Conservation (phyloP, 1,139 yeast genomes). For the Hyphopichia fennica region DNA sequence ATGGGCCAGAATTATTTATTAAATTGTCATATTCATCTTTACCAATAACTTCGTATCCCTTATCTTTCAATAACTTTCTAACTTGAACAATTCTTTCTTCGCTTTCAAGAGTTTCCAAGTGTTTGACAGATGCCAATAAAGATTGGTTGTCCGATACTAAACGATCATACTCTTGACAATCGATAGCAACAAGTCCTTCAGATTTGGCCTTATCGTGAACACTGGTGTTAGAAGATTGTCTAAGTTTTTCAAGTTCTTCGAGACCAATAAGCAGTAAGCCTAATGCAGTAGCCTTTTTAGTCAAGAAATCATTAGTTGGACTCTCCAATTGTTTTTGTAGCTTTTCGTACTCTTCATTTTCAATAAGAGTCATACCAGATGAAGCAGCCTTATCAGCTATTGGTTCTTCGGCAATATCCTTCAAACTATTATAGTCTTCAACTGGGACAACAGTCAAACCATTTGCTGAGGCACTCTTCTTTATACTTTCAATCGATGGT, state of each 20-base stretch:
- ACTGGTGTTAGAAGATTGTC: slow-evolving; percentile 3
- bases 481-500: slow-evolving; percentile 35
- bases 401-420: slow-evolving; percentile 15
- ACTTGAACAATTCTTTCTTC: slow-evolving; percentile 4
- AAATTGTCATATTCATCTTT: slow-evolving; percentile 7
- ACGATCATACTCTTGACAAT: slow-evolving; percentile 5
- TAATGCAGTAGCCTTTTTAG: slow-evolving; percentile 6
- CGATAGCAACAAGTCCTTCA: slow-evolving; percentile 10
- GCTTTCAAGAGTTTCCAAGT: slow-evolving; percentile 1
- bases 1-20: neutral
- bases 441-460: slow-evolving; percentile 28
- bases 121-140: neutral
- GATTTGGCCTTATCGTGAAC: slow-evolving; percentile 7
- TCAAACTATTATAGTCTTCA: slow-evolving; percentile 23
- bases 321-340: slow-evolving; percentile 4
- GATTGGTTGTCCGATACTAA: neutral
- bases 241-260: slow-evolving; percentile 7
- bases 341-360: slow-evolving; percentile 17
- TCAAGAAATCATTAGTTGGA: slow-evolving; percentile 3
- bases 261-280: slow-evolving; percentile 12
- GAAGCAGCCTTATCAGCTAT: slow-evolving; percentile 21
- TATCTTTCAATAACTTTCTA: neutral
- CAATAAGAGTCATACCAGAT: slow-evolving; percentile 35
- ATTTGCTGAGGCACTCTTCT: slow-evolving; percentile 24
- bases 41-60: slow-evolving; percentile 7